phyloP scores from a whole-genome alignment of 345 rosid genomes.

The Fremontodendron californicum region DNA sequence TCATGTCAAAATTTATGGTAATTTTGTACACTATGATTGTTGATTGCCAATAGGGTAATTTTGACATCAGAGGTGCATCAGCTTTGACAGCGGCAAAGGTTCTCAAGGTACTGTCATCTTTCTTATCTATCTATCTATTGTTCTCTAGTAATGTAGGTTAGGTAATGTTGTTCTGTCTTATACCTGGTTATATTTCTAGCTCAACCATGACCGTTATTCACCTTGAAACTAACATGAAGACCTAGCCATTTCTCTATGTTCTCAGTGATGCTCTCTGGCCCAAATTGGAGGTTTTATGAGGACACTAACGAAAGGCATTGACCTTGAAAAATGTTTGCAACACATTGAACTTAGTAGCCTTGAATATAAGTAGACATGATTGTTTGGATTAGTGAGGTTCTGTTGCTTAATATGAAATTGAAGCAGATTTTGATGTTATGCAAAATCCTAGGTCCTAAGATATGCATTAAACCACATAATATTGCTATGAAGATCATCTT shows the following conservation, averaged over 20 bases:
- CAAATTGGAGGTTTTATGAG: not conserved
- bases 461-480: not conserved
- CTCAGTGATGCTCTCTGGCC: not conserved
- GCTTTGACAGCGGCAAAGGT: slow-evolving; percentile 86
- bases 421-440: not conserved
- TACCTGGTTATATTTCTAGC: not conserved
- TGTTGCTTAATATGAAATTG: too few species aligned
- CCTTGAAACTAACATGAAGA: too few species aligned
- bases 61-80: slow-evolving; percentile 90
- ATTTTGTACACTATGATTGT: slow-evolving; percentile 9
- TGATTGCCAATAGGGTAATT: slow-evolving; percentile 67
- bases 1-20: slow-evolving; percentile 16
- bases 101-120: slow-evolving; percentile 49
- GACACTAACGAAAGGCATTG: not conserved
- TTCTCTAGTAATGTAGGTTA: not conserved
- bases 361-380: not conserved
- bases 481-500: not conserved
- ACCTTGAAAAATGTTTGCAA: not conserved
- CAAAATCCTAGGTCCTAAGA: not conserved
- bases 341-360: not conserved
- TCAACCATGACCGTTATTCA: not conserved
- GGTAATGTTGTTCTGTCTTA: not conserved
- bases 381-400: not conserved
- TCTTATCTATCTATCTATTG: slow-evolving; percentile 1
- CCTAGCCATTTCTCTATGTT: not conserved